phyloP scores from a whole-genome alignment of 108 stramenopile species.

The Cyclotella choctawhatcheeana region DNA sequence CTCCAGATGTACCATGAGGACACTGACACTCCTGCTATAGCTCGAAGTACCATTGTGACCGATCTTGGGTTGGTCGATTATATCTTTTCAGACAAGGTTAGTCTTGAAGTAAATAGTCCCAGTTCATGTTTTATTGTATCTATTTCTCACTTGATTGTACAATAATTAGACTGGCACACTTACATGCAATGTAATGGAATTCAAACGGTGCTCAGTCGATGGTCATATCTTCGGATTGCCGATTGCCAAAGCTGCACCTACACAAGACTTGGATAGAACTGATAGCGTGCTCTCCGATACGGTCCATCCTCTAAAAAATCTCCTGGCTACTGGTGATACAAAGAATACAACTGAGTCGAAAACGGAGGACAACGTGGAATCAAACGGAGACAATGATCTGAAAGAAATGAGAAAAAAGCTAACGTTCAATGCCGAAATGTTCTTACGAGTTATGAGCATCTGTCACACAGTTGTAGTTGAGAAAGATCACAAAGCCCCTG shows the following conservation, averaged over 20 bases:
- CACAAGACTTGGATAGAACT: conserved; percentile 12
- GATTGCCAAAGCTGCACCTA: conserved; percentile 61
- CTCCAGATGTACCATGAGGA: conserved; percentile 91
- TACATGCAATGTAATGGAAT: conserved; percentile 98
- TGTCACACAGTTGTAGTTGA: conserved; percentile 95
- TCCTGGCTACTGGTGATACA: conserved; percentile 56
- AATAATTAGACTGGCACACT: conserved; percentile 95
- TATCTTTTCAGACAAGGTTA: conserved; percentile 91
- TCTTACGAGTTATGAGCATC: conserved; percentile 86
- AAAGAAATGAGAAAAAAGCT: conserved; percentile 24
- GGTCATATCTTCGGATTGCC: conserved; percentile 88
- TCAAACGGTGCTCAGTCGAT: conserved; percentile 94
- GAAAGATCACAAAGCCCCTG: conserved; percentile 68
- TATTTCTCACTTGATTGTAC: too few species aligned
- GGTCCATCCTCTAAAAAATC: conserved; percentile 57
- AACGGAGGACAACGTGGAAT: conserved; percentile 8
- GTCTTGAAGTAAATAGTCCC: too few species aligned
- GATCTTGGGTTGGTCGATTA: conserved; percentile 96
- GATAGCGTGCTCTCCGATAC: conserved; percentile 32
- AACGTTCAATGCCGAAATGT: conserved; percentile 91
- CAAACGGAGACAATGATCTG: neutral
- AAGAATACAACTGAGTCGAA: neutral
- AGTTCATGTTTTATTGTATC: too few species aligned
- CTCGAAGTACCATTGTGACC: conserved; percentile 85
- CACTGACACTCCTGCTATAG: conserved; percentile 85